Evolutionary conservation across 495 filamentous ascomycete genomes (phyloP), one percentile per base, ranked within the genome.

Genomic region (Xylaria longipes): DNA sequence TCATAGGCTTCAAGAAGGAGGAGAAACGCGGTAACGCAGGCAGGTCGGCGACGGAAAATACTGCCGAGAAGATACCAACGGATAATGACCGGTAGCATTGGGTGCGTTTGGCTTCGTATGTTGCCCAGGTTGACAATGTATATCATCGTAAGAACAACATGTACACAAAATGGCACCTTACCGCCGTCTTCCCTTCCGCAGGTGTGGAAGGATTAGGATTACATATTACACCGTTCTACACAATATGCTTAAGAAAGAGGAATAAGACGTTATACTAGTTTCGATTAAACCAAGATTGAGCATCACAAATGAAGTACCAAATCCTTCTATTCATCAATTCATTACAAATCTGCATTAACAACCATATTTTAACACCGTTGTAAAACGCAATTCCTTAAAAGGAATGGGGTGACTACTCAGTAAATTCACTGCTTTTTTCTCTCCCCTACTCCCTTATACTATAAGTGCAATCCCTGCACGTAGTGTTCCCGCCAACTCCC

Each of bases 1-100:
- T 95, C 48, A 81, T 97, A 72, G 93, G 94, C 1, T 91, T 96
- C 75, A 85, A 79, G 35, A 77, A 76, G 57, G 69, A 72, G 22
- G 45, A 72, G 22, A 35, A 45, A 43, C 37, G 61, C 5, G 25
- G 29, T 37, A 25, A 15, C 7, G 25, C 8, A 15, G 27, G 22
- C 39, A 22, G 1, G 27, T 25, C 54, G 27, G 1, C 5, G 9
- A 56, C 14, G 15, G 56, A 50, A 20, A 60, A 65, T 11, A 20
- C 33, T 3, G 31, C 11, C 14, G 52, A 33, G n/a, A 60, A 58
- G 33, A 66, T 43, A 65, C 1, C 37, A 60, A 17, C 41, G 39
- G 46, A 31, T 37, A 41, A 66, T 46, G n/a, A 22, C 25, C 43
- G 69, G 68, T 70, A 70, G 46, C 58, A 64, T 70, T 41, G 17